Evolutionary conservation across 768 basidiomycete species (phyloP), one percentile per base, ranked within the genome.

Genomic region (Boletus vinaceobasis): DNA sequence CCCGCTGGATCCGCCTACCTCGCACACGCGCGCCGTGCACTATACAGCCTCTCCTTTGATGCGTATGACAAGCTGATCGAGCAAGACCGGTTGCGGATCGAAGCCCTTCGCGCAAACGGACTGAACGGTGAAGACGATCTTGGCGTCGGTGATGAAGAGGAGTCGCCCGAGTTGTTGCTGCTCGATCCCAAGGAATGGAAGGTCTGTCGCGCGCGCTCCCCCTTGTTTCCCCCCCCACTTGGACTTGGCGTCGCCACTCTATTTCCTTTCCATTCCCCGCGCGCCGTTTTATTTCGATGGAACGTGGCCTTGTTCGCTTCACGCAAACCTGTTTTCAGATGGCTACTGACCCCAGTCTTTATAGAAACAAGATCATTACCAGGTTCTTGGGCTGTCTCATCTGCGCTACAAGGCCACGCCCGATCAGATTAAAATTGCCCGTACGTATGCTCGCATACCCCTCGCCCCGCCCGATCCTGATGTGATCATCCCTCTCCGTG

Each of bases 131-230:
- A 88, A 57, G 90, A 91, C 64, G 94, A 95, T 75, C 84, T 93
- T 13, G 96, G 93, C 29, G 88, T 98, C 7, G 95, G 94, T 2
- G 89, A 93, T 55, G 97, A 98, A 73, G 78, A 84, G 58, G 96
- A 98, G 76, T 71, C 80, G 19, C 75, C 79, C 4, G 86, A 85
- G 23, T 63, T 93, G 45, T 71, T 93, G 38, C 69, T 75, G 43
- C 76, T 86, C n/a, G 96, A 99, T 76, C 91, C 96, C 7, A 98
- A 98, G 73, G 93, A 96, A 68, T 98, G 97, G 96, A 99, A 98
- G 83, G 91, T 90, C 59, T 39, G 76, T 65, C 17, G n/a, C n/a
- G n/a, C n/a, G n/a, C n/a, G n/a, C n/a, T n/a, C n/a, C n/a, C n/a
- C n/a, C n/a, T n/a, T n/a, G n/a, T n/a, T n/a, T n/a, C n/a, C n/a